Conservation (phyloP, 2,329 filamentous ascomycete genomes). For the Cercospora brassicicola region DNA sequence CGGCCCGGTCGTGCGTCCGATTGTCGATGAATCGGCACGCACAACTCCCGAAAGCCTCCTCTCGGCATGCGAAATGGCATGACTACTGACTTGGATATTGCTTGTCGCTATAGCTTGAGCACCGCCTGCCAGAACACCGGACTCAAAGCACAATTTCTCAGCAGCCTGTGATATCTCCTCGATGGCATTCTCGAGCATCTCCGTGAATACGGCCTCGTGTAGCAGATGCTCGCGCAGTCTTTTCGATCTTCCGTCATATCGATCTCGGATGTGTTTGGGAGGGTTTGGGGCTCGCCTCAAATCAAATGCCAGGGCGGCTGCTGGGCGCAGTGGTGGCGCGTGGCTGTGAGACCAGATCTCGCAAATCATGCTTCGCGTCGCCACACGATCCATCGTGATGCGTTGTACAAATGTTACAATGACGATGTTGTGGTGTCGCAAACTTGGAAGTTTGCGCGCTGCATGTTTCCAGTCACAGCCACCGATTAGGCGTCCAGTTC, state of each 20-base stretch:
- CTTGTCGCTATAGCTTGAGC: constrained; percentile 6
- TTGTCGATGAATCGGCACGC: neutral
- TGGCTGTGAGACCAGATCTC: constrained; percentile 20
- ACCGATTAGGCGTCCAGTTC: neutral
- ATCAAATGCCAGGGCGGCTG: constrained; percentile 18
- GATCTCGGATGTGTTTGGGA: constrained; percentile 21
- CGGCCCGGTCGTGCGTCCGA: constrained; percentile 7
- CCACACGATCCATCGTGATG: neutral
- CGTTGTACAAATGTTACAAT: neutral
- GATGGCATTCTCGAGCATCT: constrained; percentile 1
- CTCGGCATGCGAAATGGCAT: neutral
- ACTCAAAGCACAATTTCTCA: neutral
- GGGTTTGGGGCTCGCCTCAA: constrained; percentile 16
- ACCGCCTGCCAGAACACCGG: neutral
- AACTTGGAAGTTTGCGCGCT: neutral
- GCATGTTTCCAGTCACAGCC: neutral
- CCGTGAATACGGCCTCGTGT: constrained; percentile 10
- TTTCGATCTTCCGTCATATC: constrained; percentile 20
- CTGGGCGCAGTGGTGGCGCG: constrained; percentile 16
- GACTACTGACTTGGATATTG: neutral
- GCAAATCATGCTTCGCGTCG: constrained; percentile 7
- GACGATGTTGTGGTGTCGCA: neutral
- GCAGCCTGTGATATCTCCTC: neutral
- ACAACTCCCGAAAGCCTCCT: neutral
- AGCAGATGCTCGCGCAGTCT: constrained; percentile 21